Evolutionary conservation across 1,284 basidiomycete species (phyloP), one percentile per base, ranked within the genome.

Genomic region (Lentinula novae-zelandiae): DNA sequence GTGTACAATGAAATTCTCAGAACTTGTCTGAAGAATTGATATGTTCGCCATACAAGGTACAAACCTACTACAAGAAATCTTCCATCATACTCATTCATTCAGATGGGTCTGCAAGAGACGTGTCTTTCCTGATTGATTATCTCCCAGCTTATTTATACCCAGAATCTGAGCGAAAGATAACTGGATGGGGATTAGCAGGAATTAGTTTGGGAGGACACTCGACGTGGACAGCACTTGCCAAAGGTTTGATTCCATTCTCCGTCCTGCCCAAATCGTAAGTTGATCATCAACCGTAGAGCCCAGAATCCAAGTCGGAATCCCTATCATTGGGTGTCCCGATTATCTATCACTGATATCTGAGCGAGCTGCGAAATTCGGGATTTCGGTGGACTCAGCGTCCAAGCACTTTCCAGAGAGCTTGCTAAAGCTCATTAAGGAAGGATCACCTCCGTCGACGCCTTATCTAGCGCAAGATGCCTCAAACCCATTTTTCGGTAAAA

Each of bases 271-370:
- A 1, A 53, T 7, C 12, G 13, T 13, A 6, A 36, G 53, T 1
- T 57, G 5, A 46, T 3, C 3, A 22, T 54, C 27, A 44, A 7
- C 15, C n/a, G 13, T 17, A 89, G 92, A 95, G 63, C 81, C 87
- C 8, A 79, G 89, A 27, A 75, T 95, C 60, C 79, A 72, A 44
- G 76, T 92, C 53, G 92, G 87, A 0, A 85, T 95, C 33, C 88
- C 92, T 0, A 86, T 90, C 68, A 84, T 89, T 34, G 93, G 92
- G 38, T 92, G 91, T 63, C 92, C 93, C 0, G 88, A 93, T 73
- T 92, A 85, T 67, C 70, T 81, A 33, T 75, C 77, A 36, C 78
- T 90, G 1, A 83, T 93, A 65, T 72, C 76, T 12, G 75, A 78
- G 15, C 85, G 92, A 27, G 90, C 92, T 2, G 65, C 72, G 61